Base-by-base conservation (phyloP, 75 land plant species). In the Chamaecyparis obtusa region DNA sequence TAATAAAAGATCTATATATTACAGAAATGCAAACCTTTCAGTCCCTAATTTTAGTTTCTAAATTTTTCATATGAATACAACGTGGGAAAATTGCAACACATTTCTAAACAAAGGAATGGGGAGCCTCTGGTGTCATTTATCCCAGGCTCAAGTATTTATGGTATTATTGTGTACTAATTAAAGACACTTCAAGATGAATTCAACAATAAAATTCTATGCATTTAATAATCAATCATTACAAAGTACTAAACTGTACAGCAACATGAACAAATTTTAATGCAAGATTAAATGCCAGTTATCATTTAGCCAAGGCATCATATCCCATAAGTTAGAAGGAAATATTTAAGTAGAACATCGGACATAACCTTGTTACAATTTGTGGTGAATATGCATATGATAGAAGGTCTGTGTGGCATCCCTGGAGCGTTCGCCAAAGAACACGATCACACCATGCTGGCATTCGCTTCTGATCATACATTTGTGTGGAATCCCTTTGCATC, bases 401-500 rank as follows among this genome's bases (percentile, higher is more conserved):
- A 39, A 88, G 88, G 43, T 89, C 71, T 14, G 87, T 33, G 67
- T 87, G 64, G 74, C 90, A 92, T 51, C 93, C 93, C 41, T 86
- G 87, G 21, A 91, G 89, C 64, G 92, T 88, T 49, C 72, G 86
- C 91, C 93, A 92, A 49, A 92, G 87, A 48, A 92, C 78, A 51
- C 93, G 88, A 86, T 92, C 93, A 74, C 93, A 92, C 93, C 93
- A 92, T 43, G 92, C 93, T 37, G 93, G 93, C 85, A 91, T 86
- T 44, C 93, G 88, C 84, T 90, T 92, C 64, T 88, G 86, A 69
- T 91, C 92, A 85, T 92, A 92, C 48, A 84, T 81, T 85, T 87
- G 75, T 55, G 71, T 72, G 60, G 41, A 51, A 19, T 92, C 90
- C 80, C 90, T 88, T 64, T 87, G 86, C 92, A 92, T 92, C 88